Conservation (phyloP, 2,329 filamentous ascomycete genomes). For the Talaromyces sp. region DNA sequence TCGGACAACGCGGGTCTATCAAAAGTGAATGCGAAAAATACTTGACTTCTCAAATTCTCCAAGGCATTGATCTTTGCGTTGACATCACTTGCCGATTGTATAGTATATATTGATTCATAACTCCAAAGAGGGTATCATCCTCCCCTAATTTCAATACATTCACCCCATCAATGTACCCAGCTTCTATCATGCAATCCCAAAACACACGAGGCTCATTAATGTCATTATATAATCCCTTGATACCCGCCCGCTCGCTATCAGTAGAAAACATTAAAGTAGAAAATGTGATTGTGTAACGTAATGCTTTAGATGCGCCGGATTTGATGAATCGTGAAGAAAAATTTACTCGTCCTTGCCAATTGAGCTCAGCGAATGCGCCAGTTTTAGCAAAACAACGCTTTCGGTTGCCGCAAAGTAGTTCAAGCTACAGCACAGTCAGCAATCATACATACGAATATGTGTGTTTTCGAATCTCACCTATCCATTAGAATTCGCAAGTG, state of each 20-base stretch:
- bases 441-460: neutral
- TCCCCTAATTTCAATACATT: neutral
- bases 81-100: neutral
- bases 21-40: too few species aligned
- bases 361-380: conserved; percentile 45
- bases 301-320: neutral
- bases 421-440: conserved; percentile 35
- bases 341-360: conserved; percentile 35
- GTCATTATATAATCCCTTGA: neutral
- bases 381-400: conserved; percentile 84
- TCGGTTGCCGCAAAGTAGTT: conserved; percentile 98
- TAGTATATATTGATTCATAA: neutral
- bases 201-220: neutral
- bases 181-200: neutral
- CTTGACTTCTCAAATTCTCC: too few species aligned
- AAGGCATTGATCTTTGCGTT: neutral
- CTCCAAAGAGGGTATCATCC: neutral
- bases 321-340: neutral
- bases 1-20: too few species aligned
- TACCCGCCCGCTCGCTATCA: neutral
- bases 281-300: neutral
- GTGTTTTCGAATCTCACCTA: conserved; percentile 41
- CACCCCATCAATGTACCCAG: neutral
- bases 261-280: neutral
- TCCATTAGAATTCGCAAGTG: conserved; percentile 92